phyloP scores from a whole-genome alignment of 257 asterid species.

The Nicotiana tabacum region DNA sequence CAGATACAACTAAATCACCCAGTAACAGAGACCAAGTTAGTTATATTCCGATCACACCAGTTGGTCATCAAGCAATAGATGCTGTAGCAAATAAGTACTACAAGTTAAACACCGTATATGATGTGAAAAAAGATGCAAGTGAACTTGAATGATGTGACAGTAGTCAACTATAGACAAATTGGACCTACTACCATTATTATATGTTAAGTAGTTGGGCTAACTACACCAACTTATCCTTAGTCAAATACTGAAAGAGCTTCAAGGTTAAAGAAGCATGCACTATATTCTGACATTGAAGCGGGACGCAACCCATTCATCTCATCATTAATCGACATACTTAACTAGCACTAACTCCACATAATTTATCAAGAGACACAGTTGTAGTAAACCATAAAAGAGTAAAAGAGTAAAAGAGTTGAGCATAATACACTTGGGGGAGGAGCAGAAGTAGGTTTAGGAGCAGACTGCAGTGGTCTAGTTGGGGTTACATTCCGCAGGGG shows the following conservation, averaged over 20 bases:
- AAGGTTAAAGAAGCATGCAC: not conserved
- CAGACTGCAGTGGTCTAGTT: conserved; percentile 62
- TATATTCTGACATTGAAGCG: not conserved
- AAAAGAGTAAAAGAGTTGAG: conserved; percentile 23
- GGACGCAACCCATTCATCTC: not conserved
- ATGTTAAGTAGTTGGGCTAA: not conserved
- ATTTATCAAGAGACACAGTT: not conserved
- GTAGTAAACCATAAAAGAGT: not conserved
- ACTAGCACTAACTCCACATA: not conserved
- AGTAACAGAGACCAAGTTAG: not conserved
- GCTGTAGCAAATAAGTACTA: not conserved
- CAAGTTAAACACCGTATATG: not conserved
- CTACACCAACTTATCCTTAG: not conserved
- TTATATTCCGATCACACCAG: not conserved
- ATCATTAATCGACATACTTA: not conserved
- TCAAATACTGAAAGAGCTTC: conserved; percentile 2
- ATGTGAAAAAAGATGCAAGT: not conserved
- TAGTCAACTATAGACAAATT: not conserved
- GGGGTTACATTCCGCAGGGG: conserved; percentile 54
- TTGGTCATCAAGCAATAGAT: not conserved
- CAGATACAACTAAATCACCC: not conserved
- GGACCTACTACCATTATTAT: not conserved
- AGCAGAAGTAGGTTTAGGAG: conserved; percentile 58
- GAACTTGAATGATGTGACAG: not conserved
- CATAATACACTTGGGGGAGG: conserved; percentile 56